Evolutionary conservation across 1,139 yeast genomes (phyloP).

Genomic region (Taiozyma sp.): DNA sequence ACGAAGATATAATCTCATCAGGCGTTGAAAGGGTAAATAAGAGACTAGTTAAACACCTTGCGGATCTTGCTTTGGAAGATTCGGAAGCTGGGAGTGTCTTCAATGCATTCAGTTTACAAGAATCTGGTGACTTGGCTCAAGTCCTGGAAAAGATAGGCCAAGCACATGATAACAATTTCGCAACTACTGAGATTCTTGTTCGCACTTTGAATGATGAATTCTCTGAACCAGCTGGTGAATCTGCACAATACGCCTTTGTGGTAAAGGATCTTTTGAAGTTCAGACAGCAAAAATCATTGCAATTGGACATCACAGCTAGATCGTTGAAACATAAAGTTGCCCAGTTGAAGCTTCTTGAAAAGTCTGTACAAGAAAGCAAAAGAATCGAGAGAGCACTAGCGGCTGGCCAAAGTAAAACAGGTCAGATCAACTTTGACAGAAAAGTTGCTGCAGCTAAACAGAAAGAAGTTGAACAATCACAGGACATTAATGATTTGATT

Average conservation of each 20-base stretch:
- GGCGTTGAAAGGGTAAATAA: conserved; percentile 65
- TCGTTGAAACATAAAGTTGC: conserved; percentile 44
- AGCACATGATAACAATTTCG: conserved; percentile 66
- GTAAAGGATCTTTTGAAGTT: conserved; percentile 62
- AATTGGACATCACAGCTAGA: conserved; percentile 51
- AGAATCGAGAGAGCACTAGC: conserved; percentile 28
- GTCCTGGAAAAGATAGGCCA: conserved; percentile 72
- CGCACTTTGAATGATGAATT: conserved; percentile 61
- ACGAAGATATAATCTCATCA: conserved; percentile 43
- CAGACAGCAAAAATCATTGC: conserved; percentile 62
- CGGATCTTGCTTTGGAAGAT: conserved; percentile 60
- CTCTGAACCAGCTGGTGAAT: conserved; percentile 78
- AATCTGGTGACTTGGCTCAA: conserved; percentile 39
- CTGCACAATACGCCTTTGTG: conserved; percentile 68
- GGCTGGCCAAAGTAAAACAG: conserved; percentile 27
- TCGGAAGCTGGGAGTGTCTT: conserved; percentile 23
- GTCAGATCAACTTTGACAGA: conserved; percentile 25
- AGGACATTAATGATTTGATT: conserved; percentile 22
- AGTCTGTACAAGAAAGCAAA: conserved; percentile 29
- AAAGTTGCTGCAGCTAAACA: conserved; percentile 17
- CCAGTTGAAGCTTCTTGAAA: conserved; percentile 44
- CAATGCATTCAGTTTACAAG: conserved; percentile 66
- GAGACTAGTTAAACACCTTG: conserved; percentile 54
- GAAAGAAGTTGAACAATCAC: conserved; percentile 33
- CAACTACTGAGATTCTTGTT: conserved; percentile 57